Percentiles rank a stretch among this genome's conserved stretches.
Evolutionary conservation across 352 stramenopile species (phyloP).

Genomic region (Phytophthora crassamura): DNA sequence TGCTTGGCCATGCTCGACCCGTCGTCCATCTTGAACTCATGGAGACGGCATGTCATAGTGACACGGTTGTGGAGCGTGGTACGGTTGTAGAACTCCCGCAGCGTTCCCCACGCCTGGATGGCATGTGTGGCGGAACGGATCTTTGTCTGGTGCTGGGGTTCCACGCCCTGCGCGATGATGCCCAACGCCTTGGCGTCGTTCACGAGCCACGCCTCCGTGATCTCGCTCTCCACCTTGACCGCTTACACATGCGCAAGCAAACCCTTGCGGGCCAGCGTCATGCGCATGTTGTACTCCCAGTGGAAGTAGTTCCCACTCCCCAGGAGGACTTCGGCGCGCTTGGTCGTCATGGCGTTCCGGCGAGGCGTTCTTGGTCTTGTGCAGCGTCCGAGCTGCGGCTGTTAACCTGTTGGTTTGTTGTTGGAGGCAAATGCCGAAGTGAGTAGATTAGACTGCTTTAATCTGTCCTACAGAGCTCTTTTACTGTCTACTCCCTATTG

Average conservation of each 20-base stretch:
- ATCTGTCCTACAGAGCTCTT: no score
- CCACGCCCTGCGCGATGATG: slow-evolving; percentile 35
- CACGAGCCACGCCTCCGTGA: slow-evolving; percentile 22
- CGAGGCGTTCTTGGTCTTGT: no score
- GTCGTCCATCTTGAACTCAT: slow-evolving; percentile 38
- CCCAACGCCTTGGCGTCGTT: slow-evolving; percentile 31
- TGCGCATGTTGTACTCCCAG: slow-evolving; percentile 42
- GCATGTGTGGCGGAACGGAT: slow-evolving; percentile 11
- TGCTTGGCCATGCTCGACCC: neutral
- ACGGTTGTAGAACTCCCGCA: slow-evolving; percentile 33
- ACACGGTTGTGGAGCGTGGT: slow-evolving; percentile 39
- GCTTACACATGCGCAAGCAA: slow-evolving; percentile 8
- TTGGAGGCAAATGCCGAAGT: no score
- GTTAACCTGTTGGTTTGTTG: no score
- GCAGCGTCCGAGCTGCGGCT: no score
- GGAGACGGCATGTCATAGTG: slow-evolving; percentile 20
- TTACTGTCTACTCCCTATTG: no score
- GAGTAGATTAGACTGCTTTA: no score
- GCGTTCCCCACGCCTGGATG: slow-evolving; percentile 20
- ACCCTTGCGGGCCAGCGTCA: slow-evolving; percentile 23
- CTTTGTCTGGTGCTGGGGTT: slow-evolving; percentile 25
- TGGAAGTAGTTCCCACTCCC: slow-evolving; percentile 42
- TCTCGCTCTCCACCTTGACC: slow-evolving; percentile 20
- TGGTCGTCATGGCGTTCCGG: neutral
- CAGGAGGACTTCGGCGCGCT: slow-evolving; percentile 23